A percentile compares a stretch with the other conserved stretches of the same genome.
Evolutionary conservation across 164 flowering plant genomes (phyloP).

Genomic region (Piper longum): DNA sequence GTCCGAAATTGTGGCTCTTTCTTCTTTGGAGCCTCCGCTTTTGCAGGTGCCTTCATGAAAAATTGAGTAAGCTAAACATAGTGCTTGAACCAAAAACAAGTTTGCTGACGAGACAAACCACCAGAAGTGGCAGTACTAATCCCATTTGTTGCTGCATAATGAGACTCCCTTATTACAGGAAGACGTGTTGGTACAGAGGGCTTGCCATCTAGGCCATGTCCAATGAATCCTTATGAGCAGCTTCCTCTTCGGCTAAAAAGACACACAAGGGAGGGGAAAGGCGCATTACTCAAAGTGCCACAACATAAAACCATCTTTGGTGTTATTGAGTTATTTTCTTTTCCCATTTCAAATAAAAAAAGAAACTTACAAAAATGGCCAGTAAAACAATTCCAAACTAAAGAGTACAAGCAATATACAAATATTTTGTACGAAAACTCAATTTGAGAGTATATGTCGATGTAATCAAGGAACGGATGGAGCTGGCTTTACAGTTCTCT

Average conservation of each 20-base stretch:
- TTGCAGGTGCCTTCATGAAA: conserved; percentile 9
- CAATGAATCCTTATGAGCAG: conserved; percentile 50
- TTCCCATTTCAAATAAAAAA: not conserved
- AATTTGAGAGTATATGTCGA: no score
- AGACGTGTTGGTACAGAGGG: conserved; percentile 28
- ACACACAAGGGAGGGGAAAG: not conserved
- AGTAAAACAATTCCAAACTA: no score
- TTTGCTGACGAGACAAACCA: conserved; percentile 53
- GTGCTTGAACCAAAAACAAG: conserved; percentile 80
- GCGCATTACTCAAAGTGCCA: not conserved
- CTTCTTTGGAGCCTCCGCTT: conserved; percentile 44
- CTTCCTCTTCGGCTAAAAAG: conserved; percentile 23
- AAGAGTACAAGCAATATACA: not conserved
- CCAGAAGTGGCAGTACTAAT: conserved; percentile 37
- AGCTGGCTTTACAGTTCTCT: conserved; percentile 59
- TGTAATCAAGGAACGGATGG: conserved; percentile 18
- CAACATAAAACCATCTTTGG: not conserved
- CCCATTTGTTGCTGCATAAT: conserved; percentile 20
- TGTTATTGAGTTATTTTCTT: no score
- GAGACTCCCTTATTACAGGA: conserved; percentile 42
- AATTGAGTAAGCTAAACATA: conserved; percentile 13
- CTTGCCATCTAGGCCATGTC: conserved; percentile 87
- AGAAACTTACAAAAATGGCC: no score
- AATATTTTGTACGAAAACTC: not conserved
- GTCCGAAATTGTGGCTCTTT: conserved; percentile 73